Base-by-base conservation (phyloP, 1,139 yeast species). In the Keqinozyma sinolaborantium region DNA sequence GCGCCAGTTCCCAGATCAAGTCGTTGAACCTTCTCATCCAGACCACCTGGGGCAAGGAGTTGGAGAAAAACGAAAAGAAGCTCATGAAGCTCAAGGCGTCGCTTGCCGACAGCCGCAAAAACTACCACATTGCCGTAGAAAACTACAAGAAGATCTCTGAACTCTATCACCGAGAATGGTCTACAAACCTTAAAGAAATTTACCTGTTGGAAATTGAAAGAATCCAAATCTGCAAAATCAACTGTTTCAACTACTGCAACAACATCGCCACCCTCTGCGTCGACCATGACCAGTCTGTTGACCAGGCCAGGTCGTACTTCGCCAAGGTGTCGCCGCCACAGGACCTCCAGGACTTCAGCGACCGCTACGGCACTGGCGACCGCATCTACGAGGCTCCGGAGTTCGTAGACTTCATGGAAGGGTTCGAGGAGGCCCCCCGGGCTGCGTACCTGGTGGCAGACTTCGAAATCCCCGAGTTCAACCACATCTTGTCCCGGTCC, bases 201-300 rank as follows among this genome's bases (percentile, higher is more conserved):
- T 95, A 90, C 56, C 77, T 70, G 38, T 60, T 86, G 41, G 98
- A 92, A 51, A 76, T 77, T 31, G 88, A 85, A 47, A 72, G 95
- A 41, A 77, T 88, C 33, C 83, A 83, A 46, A 73, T 81, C 38
- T 53, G 86, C 35, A 86, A 88, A 48, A 68, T 83, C 12, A 85
- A 83, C 48, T 58, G 94, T 41, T 94, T 95, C 82, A 83, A 81
- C 27, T 90, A 73, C 53, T 81, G 95, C 33, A 87, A 87, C 53
- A 70, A 80, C 32, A 68, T 83, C 9, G 85, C 95, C 4, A 72
- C 87, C 0, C 70, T 81, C 4, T 86, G 95, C 51, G 92, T 87
- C 16, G 78, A 78, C 30, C 83, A 82, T 45, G 95, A 86, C 49
- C 84, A 79, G 38, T 61, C 79, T 4, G 84, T 84, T 33, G 95